A percentile compares a stretch with the other conserved stretches of the same genome.
These are phyloP conservation scores for Mesostigma viride DNA, from an alignment of 139 green algal species.

Conservation along the genomic window DNA sequence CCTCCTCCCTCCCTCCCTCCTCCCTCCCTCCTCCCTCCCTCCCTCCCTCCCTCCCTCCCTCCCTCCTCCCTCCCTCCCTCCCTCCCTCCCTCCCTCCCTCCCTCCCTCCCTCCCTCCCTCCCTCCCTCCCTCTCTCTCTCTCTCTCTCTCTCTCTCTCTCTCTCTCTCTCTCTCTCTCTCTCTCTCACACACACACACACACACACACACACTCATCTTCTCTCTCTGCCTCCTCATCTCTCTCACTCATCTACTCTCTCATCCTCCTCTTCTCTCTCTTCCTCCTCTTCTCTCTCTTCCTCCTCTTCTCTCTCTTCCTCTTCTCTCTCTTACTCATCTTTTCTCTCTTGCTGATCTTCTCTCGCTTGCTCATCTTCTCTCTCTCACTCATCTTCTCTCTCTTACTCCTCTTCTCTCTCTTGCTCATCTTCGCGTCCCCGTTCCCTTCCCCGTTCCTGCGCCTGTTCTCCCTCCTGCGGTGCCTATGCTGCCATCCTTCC, in stretches of 20 bases:
- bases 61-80: too few relatives aligned
- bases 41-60: too few relatives aligned
- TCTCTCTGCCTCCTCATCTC: not conserved
- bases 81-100: not conserved
- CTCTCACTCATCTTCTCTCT: too few relatives aligned
- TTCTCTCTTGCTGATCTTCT: not conserved
- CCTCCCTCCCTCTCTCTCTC: not conserved
- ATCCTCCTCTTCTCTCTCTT: constrained; percentile 2
- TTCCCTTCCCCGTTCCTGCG: too few relatives aligned
- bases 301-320: not conserved
- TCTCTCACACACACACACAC: constrained; percentile 9
- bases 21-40: not conserved
- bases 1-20: not conserved
- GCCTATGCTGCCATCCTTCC: too few relatives aligned
- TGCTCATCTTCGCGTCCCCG: too few relatives aligned
- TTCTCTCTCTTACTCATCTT: not conserved
- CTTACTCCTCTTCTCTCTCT: too few relatives aligned
- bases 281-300: not conserved
- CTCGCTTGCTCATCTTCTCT: too few relatives aligned
- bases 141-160: not conserved
- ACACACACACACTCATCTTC: not conserved
- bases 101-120: not conserved
- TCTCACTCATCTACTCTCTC: not conserved
- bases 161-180: constrained; percentile 34
- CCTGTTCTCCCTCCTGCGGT: too few relatives aligned